Evolutionary conservation across 2,329 filamentous ascomycete genomes (phyloP).

Genomic region (Trichoderma sp.): DNA sequence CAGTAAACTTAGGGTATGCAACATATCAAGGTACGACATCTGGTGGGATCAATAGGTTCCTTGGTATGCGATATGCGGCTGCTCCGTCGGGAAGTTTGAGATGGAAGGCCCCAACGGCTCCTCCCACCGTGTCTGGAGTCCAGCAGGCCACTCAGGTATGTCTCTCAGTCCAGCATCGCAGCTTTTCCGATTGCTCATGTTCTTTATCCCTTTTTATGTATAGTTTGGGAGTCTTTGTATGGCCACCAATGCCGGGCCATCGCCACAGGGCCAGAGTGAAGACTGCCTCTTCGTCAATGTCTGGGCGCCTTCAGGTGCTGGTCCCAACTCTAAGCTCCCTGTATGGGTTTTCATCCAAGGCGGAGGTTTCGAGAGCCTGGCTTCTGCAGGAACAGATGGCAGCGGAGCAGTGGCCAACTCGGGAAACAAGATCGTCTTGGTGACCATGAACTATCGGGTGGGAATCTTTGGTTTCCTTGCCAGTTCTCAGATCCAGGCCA

Average conservation of each 20-base stretch:
- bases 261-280: conserved; percentile 28
- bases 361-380: conserved; percentile 36
- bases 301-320: conserved; percentile 26
- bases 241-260: neutral
- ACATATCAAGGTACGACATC: conserved; percentile 19
- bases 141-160: conserved; percentile 11
- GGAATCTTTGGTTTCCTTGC: conserved; percentile 41
- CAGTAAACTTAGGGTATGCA: conserved; percentile 8
- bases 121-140: conserved; percentile 11
- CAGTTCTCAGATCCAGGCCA: conserved; percentile 15
- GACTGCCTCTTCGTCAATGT: conserved; percentile 37
- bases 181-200: neutral
- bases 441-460: conserved; percentile 45
- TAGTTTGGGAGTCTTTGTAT: conserved; percentile 10
- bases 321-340: conserved; percentile 32
- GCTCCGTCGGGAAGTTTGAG: conserved; percentile 2
- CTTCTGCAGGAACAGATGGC: conserved; percentile 38
- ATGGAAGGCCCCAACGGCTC: conserved; percentile 12
- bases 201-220: neutral
- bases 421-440: conserved; percentile 43
- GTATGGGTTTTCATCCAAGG: conserved; percentile 46
- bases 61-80: conserved; percentile 33
- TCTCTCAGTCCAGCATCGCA: too few species aligned
- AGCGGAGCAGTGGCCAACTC: conserved; percentile 36
- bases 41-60: conserved; percentile 28